Conservation (phyloP, 2,329 filamentous ascomycete genomes). For the Parastagonospora nodorum region DNA sequence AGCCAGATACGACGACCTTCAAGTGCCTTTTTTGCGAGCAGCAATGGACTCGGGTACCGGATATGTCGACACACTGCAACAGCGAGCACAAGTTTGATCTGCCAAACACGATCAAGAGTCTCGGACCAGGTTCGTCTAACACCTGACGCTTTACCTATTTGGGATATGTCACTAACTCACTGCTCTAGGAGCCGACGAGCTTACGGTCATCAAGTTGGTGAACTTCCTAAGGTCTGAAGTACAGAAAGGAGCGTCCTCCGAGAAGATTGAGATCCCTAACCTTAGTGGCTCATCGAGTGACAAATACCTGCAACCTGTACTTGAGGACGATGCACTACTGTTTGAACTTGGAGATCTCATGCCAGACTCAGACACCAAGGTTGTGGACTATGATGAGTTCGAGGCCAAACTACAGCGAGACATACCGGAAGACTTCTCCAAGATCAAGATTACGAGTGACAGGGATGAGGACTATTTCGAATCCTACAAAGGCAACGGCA, state of each 20-base stretch:
- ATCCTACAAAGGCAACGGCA: conserved; percentile 70
- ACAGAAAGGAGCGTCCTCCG: conserved; percentile 46
- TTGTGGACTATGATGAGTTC: conserved; percentile 40
- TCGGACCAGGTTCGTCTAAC: conserved; percentile 33
- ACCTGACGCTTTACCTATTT: conserved; percentile 18
- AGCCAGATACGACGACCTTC: conserved; percentile 42
- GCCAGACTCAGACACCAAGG: conserved; percentile 32
- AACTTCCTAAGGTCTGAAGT: conserved; percentile 56
- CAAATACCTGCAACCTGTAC: conserved; percentile 77
- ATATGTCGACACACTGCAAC: conserved; percentile 36
- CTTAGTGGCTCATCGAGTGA: conserved; percentile 72
- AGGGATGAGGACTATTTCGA: conserved; percentile 67
- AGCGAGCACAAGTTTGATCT: conserved; percentile 36
- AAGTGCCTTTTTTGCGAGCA: conserved; percentile 44
- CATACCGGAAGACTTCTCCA: conserved; percentile 36
- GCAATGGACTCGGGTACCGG: conserved; percentile 32
- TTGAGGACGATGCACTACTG: conserved; percentile 88
- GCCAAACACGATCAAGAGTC: conserved; percentile 29
- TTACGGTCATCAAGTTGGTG: conserved; percentile 45
- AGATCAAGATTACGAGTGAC: conserved; percentile 44
- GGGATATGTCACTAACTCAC: conserved; percentile 19
- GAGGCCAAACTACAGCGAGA: conserved; percentile 50
- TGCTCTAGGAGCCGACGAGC: conserved; percentile 35
- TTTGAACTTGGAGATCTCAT: conserved; percentile 82
- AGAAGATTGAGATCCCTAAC: conserved; percentile 58